A percentile compares a stretch with the other conserved stretches of the same genome.
phyloP scores from a whole-genome alignment of 1,139 yeast genomes.

The Pichia sp. region DNA sequence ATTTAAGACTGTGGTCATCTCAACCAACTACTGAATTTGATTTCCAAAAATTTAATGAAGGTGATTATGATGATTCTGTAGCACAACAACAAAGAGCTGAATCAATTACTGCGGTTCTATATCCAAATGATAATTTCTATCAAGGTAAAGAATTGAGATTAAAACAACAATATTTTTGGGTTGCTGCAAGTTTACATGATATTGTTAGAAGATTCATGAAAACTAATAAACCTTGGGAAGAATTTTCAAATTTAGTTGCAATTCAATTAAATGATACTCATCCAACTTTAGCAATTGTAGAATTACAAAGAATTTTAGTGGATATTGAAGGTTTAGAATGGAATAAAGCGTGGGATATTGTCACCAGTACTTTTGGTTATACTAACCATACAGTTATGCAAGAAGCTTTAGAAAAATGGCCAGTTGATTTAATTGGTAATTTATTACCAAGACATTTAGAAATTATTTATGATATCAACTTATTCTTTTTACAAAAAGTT shows the following conservation, averaged over 20 bases:
- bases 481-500: constrained; percentile 69
- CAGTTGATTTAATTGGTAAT: constrained; percentile 69
- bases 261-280: constrained; percentile 95
- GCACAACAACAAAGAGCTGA: constrained; percentile 83
- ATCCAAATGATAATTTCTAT: constrained; percentile 89
- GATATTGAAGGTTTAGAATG: constrained; percentile 78
- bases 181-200: constrained; percentile 87
- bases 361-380: constrained; percentile 76
- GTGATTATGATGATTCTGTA: constrained; percentile 85
- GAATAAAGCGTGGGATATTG: constrained; percentile 84
- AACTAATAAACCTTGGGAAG: constrained; percentile 70
- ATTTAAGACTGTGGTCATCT: constrained; percentile 86
- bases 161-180: constrained; percentile 97
- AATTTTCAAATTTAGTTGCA: constrained; percentile 80
- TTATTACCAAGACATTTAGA: constrained; percentile 89
- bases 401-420: constrained; percentile 96
- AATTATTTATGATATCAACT: constrained; percentile 82
- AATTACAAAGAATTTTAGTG: constrained; percentile 77
- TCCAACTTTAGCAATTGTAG: constrained; percentile 89
- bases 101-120: constrained; percentile 83
- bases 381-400: constrained; percentile 94
- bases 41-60: constrained; percentile 84
- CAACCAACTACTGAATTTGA: constrained; percentile 90
- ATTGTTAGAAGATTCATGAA: constrained; percentile 87
- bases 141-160: constrained; percentile 88